Evolutionary conservation across 176 grass and related monocot species (phyloP).

Genomic region (Dendrocalamus sinicus): DNA sequence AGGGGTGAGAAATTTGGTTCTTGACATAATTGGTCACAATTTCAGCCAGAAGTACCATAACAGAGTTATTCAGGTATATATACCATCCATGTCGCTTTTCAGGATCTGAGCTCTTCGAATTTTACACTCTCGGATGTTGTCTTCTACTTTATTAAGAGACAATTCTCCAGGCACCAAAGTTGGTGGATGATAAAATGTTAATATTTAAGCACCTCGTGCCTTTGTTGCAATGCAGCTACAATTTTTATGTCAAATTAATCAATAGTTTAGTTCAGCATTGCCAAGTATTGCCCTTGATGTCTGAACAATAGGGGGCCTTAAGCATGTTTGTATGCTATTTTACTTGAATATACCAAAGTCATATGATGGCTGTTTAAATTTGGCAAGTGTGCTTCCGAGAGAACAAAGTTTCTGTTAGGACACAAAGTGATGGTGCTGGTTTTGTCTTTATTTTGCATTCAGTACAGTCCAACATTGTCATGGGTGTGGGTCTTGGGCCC

Average conservation of each 20-base stretch:
- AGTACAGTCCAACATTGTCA: too few relatives aligned
- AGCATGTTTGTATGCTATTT: not conserved
- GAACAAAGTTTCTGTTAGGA: not conserved
- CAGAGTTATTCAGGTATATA: conserved; percentile 88
- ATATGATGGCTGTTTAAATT: not conserved
- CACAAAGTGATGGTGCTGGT: not conserved
- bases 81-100: not conserved
- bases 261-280: not conserved
- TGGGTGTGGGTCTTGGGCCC: too few relatives aligned
- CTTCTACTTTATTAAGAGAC: conserved; percentile 28
- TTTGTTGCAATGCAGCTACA: not conserved
- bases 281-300: conserved; percentile 14
- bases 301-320: not conserved
- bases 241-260: not conserved
- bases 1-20: conserved; percentile 71
- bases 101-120: not conserved
- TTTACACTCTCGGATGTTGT: not conserved
- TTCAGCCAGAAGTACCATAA: conserved; percentile 79
- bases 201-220: not conserved
- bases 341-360: not conserved
- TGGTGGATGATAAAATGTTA: conserved; percentile 1
- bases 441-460: not conserved
- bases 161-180: not conserved
- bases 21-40: conserved; percentile 78
- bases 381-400: not conserved